Base-by-base conservation (phyloP, 1,284 basidiomycete genomes). In the Sporisorium exsertum region DNA sequence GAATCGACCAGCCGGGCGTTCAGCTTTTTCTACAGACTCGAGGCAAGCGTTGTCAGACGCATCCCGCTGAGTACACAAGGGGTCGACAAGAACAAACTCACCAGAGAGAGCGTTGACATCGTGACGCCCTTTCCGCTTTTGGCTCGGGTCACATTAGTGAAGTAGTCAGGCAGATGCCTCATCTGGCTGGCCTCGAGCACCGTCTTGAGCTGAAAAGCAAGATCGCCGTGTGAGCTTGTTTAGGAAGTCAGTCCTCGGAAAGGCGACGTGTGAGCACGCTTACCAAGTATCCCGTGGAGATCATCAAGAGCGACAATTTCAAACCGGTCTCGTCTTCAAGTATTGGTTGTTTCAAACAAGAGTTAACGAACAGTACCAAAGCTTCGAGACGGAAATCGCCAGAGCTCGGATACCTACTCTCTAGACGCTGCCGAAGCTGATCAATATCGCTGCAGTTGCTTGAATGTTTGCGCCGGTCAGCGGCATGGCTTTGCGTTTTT, bases 1-100 rank as follows among this genome's bases (percentile, higher is more conserved):
- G 92, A 91, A 79, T 94, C 93, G 78, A 92, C 92, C 90, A 93
- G 91, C 58, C 93, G 87, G 0, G 92, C 91, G 80, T 94, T 94
- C 86, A 92, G 88, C 82, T 94, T 93, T 84, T 93, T 93, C 74
- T 78, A 54, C 33, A n/a, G n/a, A 15, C 5, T 16, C 35, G 15
- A 16, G 33, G 2, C 27, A 32, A 20, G 15, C 1, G 9, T 15
- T 37, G 55, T 55, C 45, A 60, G 45, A 18, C 1, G 4, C n/a
- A 12, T 12, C 24, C 6, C 7, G 7, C 9, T 15, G 35, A n/a
- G 12, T 18, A 12, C 15, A 47, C 8, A n/a, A 15, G 20, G 2
- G 18, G 4, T 13, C 3, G 10, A 18, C 35, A 13, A 26, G 0
- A 22, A 13, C 1, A 8, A 7, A 72, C 76, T 51, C 27, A 75